phyloP scores from a whole-genome alignment of 768 basidiomycete species.

The Rhodotorula kratochvilovae region DNA sequence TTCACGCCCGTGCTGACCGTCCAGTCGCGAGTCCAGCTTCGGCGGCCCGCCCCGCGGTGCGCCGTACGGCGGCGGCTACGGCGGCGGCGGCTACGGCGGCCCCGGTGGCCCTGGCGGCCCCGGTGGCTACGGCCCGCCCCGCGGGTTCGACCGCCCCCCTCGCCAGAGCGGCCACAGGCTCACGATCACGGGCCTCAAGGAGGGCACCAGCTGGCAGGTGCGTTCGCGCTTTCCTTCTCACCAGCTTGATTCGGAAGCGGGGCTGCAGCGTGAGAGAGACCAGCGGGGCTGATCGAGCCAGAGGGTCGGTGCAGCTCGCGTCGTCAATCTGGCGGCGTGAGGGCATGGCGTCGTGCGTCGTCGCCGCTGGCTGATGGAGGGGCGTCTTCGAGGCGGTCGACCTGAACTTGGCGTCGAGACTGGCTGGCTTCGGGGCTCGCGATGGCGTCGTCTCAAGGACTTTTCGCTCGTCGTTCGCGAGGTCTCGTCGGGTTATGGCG shows the following conservation, averaged over 20 bases:
- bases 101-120: conserved; percentile 59
- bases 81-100: conserved; percentile 51
- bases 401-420: background rate
- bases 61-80: conserved; percentile 39
- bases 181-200: conserved; percentile 79
- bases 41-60: conserved; percentile 3
- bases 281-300: background rate
- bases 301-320: background rate
- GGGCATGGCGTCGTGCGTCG: background rate
- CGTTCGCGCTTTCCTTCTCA: background rate
- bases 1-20: background rate
- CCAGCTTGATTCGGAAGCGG: background rate
- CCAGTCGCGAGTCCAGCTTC: background rate
- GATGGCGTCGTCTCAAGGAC: background rate
- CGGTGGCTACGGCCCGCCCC: conserved; percentile 57
- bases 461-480: too few relatives aligned
- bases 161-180: conserved; percentile 55
- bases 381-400: background rate
- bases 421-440: background rate
- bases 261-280: background rate
- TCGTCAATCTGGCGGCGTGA: background rate
- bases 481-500: too few relatives aligned
- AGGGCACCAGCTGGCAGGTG: conserved; percentile 98
- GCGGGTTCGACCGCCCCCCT: conserved; percentile 57
- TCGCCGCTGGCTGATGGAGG: background rate